Base-by-base conservation (phyloP, 1,139 yeast species). In the Geotrichum europaeum region DNA sequence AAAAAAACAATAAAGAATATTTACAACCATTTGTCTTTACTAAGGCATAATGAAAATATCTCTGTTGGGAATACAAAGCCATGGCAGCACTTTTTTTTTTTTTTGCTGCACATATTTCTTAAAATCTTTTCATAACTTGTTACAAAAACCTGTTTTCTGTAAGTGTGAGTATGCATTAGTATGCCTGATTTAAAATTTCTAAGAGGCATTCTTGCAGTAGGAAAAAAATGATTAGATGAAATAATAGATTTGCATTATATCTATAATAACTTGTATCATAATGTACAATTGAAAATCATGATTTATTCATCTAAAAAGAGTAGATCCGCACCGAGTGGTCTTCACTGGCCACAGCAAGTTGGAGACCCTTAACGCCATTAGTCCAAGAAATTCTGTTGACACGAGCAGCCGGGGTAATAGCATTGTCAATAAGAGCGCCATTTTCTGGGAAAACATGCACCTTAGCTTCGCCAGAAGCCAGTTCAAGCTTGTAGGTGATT, bases 291-390 rank as follows among this genome's bases (percentile, higher is more conserved):
- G 18, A n/a, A n/a, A n/a, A 40, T 3, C 18, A 40, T 15, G 20
- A 13, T 36, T 36, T 10, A 5, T n/a, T 40, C 9, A 7, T 40
- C 47, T 40, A 40, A 40, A 40, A 40, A 13, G 47, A 40, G 47
- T 40, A 40, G 20, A 71, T 64, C 24, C 73, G 58, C 10, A 86
- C 79, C 1, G 95, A 86, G 51, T 81, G 76, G 69, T 90, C 97
- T 51, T 79, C 80, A 67, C 95, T 85, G 22, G 87, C 90, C 28
- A 81, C 84, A 0, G 86, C 96, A 64, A 89, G 75, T 12, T 72
- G 72, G 1, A 62, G 64, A 4, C 59, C 65, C 20, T 62, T 61
- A 52, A 66, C 66, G 32, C 60, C 59, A 18, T 58, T 59, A 68
- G 82, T 79, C 80, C 91, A 88, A 45, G 82, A 75, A 59, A 89